Evolutionary conservation across 1,139 yeast species (phyloP).

Genomic region (Yamadazyma oceani): DNA sequence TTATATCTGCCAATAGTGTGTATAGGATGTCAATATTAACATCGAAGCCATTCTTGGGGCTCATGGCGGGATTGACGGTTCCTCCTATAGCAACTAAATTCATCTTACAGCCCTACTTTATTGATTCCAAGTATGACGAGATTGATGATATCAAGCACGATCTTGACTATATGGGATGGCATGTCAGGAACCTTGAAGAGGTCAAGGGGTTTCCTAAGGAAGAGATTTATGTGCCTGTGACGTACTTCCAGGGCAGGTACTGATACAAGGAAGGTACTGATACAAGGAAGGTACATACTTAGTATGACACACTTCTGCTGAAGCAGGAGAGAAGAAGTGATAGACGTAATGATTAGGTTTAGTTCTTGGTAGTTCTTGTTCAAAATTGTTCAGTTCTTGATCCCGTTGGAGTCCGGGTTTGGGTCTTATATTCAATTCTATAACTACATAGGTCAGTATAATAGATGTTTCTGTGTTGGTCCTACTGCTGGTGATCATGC

Average conservation of each 20-base stretch:
- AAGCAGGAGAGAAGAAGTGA: too few relatives aligned
- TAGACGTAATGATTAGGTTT: too few relatives aligned
- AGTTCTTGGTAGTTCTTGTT: too few relatives aligned
- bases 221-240: slow-evolving; percentile 33
- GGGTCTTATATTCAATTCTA: too few relatives aligned
- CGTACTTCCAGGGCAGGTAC: slow-evolving; percentile 24
- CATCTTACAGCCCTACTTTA: slow-evolving; percentile 25
- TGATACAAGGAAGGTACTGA: slow-evolving; percentile 4
- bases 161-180: slow-evolving; percentile 41
- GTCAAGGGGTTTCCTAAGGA: slow-evolving; percentile 27
- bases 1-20: too few relatives aligned
- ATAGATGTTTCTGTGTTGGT: too few relatives aligned
- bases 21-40: slow-evolving; percentile 13
- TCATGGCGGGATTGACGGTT: slow-evolving; percentile 28
- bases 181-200: slow-evolving; percentile 35
- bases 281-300: too few relatives aligned
- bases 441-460: too few relatives aligned
- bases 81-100: slow-evolving; percentile 33
- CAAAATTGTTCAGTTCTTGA: too few relatives aligned
- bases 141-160: slow-evolving; percentile 34
- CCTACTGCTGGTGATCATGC: too few relatives aligned
- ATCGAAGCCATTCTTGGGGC: slow-evolving; percentile 21
- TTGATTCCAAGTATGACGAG: slow-evolving; percentile 29
- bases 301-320: too few relatives aligned
- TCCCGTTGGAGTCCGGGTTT: too few relatives aligned